Conservation (phyloP, 2,329 filamentous ascomycete genomes). For the Aspergillus neotritici region DNA sequence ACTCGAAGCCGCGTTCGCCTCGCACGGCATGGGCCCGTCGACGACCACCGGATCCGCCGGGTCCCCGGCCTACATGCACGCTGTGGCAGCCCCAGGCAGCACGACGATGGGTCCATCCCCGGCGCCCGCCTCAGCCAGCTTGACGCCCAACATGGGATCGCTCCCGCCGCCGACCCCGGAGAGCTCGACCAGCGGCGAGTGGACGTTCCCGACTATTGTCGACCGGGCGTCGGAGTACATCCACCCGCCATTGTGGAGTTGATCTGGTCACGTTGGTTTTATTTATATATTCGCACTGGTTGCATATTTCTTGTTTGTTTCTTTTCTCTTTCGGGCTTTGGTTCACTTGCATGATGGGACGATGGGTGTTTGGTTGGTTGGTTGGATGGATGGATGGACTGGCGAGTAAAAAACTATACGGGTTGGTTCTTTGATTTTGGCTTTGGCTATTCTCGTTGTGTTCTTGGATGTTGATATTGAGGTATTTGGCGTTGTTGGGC, state of each 20-base stretch:
- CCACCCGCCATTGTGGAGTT: slow-evolving; percentile 43
- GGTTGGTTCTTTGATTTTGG: too few relatives aligned
- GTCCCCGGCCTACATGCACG: slow-evolving; percentile 18
- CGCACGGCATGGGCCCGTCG: slow-evolving; percentile 13
- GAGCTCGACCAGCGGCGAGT: slow-evolving; percentile 43
- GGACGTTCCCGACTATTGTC: slow-evolving; percentile 42
- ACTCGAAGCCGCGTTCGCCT: slow-evolving; percentile 37
- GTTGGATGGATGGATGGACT: too few relatives aligned
- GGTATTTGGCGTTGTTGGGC: too few relatives aligned
- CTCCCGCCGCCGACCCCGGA: slow-evolving; percentile 44
- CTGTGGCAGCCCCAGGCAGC: slow-evolving; percentile 9
- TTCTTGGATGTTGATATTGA: too few relatives aligned
- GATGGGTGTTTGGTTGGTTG: too few relatives aligned
- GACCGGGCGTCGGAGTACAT: slow-evolving; percentile 46
- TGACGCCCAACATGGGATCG: slow-evolving; percentile 33
- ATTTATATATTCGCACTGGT: neutral
- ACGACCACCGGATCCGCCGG: slow-evolving; percentile 13
- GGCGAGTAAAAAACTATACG: too few relatives aligned
- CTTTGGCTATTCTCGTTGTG: too few relatives aligned
- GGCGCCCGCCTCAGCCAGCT: slow-evolving; percentile 17
- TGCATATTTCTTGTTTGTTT: neutral
- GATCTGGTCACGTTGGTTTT: neutral
- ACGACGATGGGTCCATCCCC: slow-evolving; percentile 12
- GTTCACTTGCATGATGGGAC: neutral
- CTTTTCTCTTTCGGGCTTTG: too few relatives aligned